Conservation (phyloP, 805 yeast genomes). For the Kuraishia cidri region DNA sequence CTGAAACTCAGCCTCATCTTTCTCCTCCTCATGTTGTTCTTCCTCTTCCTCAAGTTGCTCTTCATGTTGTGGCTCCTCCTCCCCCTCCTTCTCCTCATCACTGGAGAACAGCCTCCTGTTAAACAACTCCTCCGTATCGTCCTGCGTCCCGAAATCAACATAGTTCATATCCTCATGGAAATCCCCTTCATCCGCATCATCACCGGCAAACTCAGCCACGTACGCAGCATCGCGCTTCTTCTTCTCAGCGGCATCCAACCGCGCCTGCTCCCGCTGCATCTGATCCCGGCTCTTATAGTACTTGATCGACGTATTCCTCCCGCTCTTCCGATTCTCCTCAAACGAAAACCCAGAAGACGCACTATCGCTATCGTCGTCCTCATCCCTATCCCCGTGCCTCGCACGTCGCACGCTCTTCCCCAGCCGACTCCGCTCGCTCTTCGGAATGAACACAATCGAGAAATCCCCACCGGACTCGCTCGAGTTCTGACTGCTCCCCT, state of each 20-base stretch:
- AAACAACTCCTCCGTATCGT: slow-evolving; percentile 27
- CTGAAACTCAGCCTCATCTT: slow-evolving; percentile 5
- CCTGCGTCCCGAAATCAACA: slow-evolving; percentile 19
- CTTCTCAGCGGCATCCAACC: slow-evolving; percentile 7
- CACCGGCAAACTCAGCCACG: slow-evolving; percentile 15
- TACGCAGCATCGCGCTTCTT: slow-evolving; percentile 11
- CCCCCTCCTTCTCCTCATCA: slow-evolving; percentile 13
- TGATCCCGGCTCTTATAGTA: slow-evolving; percentile 25
- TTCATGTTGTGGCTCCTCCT: slow-evolving; percentile 1
- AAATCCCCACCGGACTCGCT: neutral
- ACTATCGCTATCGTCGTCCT: slow-evolving; percentile 3
- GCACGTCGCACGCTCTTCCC: neutral
- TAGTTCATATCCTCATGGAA: slow-evolving; percentile 21
- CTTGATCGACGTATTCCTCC: slow-evolving; percentile 24
- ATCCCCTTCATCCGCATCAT: slow-evolving; percentile 11
- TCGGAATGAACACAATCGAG: slow-evolving; percentile 1
- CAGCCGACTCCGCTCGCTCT: neutral
- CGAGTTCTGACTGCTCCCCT: neutral
- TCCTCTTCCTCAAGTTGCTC: slow-evolving; percentile 5
- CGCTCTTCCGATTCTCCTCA: slow-evolving; percentile 15
- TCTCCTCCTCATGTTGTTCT: slow-evolving; percentile 5
- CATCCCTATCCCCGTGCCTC: neutral
- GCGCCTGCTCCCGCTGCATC: slow-evolving; percentile 14
- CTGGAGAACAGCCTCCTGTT: slow-evolving; percentile 24
- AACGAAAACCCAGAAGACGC: slow-evolving; percentile 24